Evolutionary conservation across 345 rosid genomes (phyloP).

Genomic region (Corchorus olitorius): DNA sequence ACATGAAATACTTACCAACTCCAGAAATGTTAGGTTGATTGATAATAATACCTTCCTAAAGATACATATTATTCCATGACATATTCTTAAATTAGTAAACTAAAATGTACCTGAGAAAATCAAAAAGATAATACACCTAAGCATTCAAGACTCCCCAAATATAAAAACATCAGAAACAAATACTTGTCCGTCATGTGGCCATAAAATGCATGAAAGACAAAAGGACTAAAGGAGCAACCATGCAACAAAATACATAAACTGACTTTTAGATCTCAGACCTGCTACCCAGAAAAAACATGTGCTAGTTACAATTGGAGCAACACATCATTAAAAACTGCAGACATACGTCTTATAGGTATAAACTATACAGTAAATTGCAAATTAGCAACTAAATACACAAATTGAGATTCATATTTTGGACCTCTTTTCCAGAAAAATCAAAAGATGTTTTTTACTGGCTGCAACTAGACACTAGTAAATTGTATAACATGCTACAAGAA

Average conservation of each 20-base stretch:
- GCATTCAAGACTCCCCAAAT: no score
- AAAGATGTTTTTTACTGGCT: not conserved
- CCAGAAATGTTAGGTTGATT: not conserved
- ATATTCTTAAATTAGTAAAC: slow-evolving; percentile 1
- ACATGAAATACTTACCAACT: not conserved
- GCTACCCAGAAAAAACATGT: not conserved
- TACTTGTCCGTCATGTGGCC: no score
- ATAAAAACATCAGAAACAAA: no score
- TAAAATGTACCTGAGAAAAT: not conserved
- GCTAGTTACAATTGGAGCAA: slow-evolving; percentile 1
- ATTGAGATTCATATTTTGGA: slow-evolving; percentile 11
- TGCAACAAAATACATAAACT: slow-evolving; percentile 5
- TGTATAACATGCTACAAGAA: slow-evolving; percentile 12
- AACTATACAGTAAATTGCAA: not conserved
- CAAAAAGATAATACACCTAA: not conserved
- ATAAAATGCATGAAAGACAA: no score
- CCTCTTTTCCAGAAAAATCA: slow-evolving; percentile 4
- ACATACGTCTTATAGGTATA: not conserved
- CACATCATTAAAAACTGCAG: not conserved
- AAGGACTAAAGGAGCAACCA: no score
- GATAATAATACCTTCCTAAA: not conserved
- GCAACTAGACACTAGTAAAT: not conserved
- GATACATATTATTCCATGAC: not conserved
- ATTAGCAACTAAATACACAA: not conserved
- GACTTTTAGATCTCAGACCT: not conserved